These are phyloP conservation scores for Phytopythium delawarense DNA, from an alignment of 352 stramenopile species.

Conservation along the genomic window DNA sequence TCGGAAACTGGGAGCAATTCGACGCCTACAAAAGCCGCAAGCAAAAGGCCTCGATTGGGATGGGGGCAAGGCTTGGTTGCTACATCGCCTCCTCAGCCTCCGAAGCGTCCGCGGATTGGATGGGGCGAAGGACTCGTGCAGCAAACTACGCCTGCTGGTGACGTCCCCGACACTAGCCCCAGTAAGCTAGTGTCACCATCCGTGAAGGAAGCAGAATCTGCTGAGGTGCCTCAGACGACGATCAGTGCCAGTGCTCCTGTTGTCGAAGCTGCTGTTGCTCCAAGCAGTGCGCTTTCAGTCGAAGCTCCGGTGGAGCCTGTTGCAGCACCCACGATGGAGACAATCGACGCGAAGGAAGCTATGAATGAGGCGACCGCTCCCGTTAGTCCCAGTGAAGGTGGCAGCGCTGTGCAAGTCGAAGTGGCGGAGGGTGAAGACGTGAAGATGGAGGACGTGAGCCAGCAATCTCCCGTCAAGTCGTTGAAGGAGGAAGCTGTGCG, in stretches of 20 bases:
- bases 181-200: neutral
- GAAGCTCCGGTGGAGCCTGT: neutral
- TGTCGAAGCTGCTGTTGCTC: neutral
- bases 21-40: slow-evolving; percentile 39
- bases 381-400: neutral
- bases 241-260: neutral
- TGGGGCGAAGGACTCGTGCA: slow-evolving; percentile 79
- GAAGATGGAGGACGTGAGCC: neutral
- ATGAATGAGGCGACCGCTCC: neutral
- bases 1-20: slow-evolving; percentile 9
- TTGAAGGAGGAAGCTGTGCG: slow-evolving; percentile 3
- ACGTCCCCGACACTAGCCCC: neutral
- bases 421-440: neutral
- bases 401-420: neutral
- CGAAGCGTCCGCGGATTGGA: slow-evolving; percentile 75
- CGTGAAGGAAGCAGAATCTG: neutral
- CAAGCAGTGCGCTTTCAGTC: neutral
- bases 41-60: slow-evolving; percentile 62
- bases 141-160: slow-evolving; percentile 7
- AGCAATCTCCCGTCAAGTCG: neutral
- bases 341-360: neutral
- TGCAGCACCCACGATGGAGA: neutral
- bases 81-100: slow-evolving; percentile 46
- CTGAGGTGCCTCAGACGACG: neutral
- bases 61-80: slow-evolving; percentile 84